These are phyloP conservation scores for Podospora bellae-mahoneyi DNA, from an alignment of 495 filamentous ascomycete genomes.

Conservation along the genomic window DNA sequence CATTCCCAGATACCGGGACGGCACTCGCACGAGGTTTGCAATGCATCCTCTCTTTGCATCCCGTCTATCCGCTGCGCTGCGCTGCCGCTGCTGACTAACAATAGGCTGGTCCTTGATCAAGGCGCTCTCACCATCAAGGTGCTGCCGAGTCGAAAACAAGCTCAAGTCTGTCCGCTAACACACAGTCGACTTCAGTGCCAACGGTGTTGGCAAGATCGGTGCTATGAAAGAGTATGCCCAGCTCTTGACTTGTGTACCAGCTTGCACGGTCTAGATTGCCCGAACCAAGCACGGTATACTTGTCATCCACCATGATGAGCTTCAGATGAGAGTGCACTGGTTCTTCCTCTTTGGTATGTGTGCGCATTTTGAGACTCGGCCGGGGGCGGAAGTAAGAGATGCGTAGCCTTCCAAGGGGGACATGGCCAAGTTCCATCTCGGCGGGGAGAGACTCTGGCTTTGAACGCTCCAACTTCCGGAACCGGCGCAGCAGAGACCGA, in stretches of 20 bases:
- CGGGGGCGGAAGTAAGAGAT: slow-evolving; percentile 49
- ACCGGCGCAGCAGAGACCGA: slow-evolving; percentile 48
- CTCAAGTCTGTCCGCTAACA: slow-evolving; percentile 43
- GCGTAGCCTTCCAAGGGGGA: slow-evolving; percentile 37
- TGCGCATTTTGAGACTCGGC: background rate
- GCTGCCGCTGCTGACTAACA: background rate
- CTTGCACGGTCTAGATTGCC: slow-evolving; percentile 75
- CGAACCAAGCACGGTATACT: slow-evolving; percentile 62
- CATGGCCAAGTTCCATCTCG: slow-evolving; percentile 33
- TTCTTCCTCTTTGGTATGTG: slow-evolving; percentile 34
- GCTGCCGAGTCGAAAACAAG: slow-evolving; percentile 35
- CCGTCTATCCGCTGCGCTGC: background rate
- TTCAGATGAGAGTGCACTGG: slow-evolving; percentile 72
- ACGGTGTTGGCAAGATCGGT: slow-evolving; percentile 43
- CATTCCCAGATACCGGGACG: slow-evolving; percentile 5
- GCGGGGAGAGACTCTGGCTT: background rate
- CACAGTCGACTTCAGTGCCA: slow-evolving; percentile 39
- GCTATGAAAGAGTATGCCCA: slow-evolving; percentile 63
- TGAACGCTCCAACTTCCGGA: slow-evolving; percentile 31
- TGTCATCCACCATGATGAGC: slow-evolving; percentile 58
- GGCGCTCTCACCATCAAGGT: background rate
- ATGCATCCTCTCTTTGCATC: background rate
- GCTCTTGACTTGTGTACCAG: slow-evolving; percentile 74
- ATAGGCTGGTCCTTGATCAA: background rate
- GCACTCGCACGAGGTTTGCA: background rate